Evolutionary conservation across 2,329 filamentous ascomycete species (phyloP).

Genomic region (Alternaria sp.): DNA sequence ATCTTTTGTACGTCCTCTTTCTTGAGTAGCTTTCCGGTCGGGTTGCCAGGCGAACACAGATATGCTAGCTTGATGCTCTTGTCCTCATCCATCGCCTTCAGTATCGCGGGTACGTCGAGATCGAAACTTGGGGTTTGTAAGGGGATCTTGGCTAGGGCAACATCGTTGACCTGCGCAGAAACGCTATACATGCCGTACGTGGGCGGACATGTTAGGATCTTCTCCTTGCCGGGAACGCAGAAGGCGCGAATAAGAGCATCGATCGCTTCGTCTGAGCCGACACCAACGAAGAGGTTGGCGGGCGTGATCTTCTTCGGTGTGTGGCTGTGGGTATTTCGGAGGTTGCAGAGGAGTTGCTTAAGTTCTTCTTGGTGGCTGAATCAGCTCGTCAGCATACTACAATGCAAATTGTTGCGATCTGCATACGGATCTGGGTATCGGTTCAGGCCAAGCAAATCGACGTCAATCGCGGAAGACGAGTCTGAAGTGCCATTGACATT

Average conservation of each 20-base stretch:
- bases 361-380: conserved; percentile 79
- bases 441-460: conserved; percentile 85
- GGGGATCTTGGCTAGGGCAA: conserved; percentile 85
- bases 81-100: conserved; percentile 68
- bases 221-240: conserved; percentile 85
- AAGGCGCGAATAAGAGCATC: conserved; percentile 94
- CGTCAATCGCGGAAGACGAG: conserved; percentile 59
- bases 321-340: conserved; percentile 87
- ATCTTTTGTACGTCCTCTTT: conserved; percentile 78
- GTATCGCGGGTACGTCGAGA: conserved; percentile 74
- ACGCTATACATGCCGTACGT: conserved; percentile 99
- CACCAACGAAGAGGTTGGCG: conserved; percentile 90
- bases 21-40: conserved; percentile 79
- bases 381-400: not conserved
- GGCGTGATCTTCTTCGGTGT: conserved; percentile 76
- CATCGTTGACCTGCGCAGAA: conserved; percentile 92
- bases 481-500: conserved; percentile 50
- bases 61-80: conserved; percentile 85
- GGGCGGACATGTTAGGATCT: conserved; percentile 92
- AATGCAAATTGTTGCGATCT: not conserved
- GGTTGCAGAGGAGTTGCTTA: conserved; percentile 84
- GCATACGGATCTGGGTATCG: conserved; percentile 87
- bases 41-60: conserved; percentile 94
- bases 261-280: conserved; percentile 96
- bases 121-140: conserved; percentile 77